phyloP scores from a whole-genome alignment of 768 basidiomycete species.

The Lactarius sanguifluus region DNA sequence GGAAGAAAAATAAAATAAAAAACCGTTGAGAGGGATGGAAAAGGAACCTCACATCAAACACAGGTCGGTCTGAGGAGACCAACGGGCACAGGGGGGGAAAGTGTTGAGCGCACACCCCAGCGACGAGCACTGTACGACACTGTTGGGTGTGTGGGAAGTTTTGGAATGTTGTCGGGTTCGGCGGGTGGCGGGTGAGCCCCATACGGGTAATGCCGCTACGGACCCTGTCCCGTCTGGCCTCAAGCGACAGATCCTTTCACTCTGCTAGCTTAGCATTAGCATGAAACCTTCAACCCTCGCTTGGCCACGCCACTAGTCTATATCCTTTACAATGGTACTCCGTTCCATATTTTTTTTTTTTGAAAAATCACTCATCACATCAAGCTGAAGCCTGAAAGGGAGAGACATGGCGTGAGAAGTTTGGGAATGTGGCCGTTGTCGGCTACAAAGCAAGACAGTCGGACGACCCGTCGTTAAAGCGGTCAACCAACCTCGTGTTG shows the following conservation, averaged over 20 bases:
- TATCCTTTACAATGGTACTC: slow-evolving; percentile 1
- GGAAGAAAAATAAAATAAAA: slow-evolving; percentile 7
- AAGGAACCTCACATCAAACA: slow-evolving; percentile 23
- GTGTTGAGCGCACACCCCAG: background rate
- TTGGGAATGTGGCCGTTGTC: slow-evolving; percentile 8
- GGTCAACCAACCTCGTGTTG: slow-evolving; percentile 14
- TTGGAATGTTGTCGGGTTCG: slow-evolving; percentile 1
- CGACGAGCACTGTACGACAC: no score
- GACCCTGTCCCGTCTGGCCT: background rate
- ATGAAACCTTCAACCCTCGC: slow-evolving; percentile 21
- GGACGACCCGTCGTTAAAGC: background rate
- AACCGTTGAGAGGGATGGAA: slow-evolving; percentile 13
- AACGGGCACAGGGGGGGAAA: background rate
- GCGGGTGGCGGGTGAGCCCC: slow-evolving; percentile 2
- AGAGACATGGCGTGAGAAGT: slow-evolving; percentile 11
- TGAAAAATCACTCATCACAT: slow-evolving; percentile 9
- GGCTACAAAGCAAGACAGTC: background rate
- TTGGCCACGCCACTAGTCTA: slow-evolving; percentile 20
- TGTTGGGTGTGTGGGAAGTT: background rate
- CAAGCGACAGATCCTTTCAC: slow-evolving; percentile 17
- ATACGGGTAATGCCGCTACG: background rate
- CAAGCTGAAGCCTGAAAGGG: background rate
- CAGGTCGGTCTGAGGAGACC: slow-evolving; percentile 7
- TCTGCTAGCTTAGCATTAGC: slow-evolving; percentile 14
- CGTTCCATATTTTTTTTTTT: slow-evolving; percentile 15